Evolutionary conservation across 164 flowering plant species (phyloP), one percentile per base, ranked within the genome.

Genomic region (Magnolia kwangsiensis): DNA sequence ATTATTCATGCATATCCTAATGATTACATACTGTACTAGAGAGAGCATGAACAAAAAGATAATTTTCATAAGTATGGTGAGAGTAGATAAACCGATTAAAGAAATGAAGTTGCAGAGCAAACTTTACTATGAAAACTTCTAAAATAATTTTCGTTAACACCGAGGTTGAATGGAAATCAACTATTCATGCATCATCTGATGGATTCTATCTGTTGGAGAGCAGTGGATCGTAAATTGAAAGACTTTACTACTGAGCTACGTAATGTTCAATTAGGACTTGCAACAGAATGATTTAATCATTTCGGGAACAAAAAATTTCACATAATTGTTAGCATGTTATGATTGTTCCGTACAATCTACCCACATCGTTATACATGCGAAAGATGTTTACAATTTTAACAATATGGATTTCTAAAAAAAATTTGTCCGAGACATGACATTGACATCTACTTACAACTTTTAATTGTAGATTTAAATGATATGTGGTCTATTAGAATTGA

Each of bases 371-470:
- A 4, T 51, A 63, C 74, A 55, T 72, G 74, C 7, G 4, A 7
- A 72, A 50, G 63, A 27, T 51, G 16, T 55, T 72, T 4, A 50
- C 7, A 7, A 5, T 37, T 3, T 37, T 37, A 37, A 37, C 45
- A 37, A 3, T 37, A 37, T 37, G 4, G 45, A 37, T 37, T 37
- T 27, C 29, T 27, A 0, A 27, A 27, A 37, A 37, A 37, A 37
- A 4, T 3, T 37, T 24, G 19, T 51, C 63, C 3, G 3, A 19
- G 74, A 8, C 27, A 72, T 50, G 13, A 72, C 63, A 72, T 72
- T 50, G 74, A 72, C 20, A 59, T 72, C 14, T 72, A 72, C 45
- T 24, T 72, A n/a, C 20, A 72, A 14, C 74, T n/a, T 11, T 72
- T 21, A 37, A 13, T 72, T 8, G 27, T 14, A 9, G 19, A 72